Evolutionary conservation across 2,329 filamentous ascomycete species (phyloP), one percentile per base, ranked within the genome.

Genomic region (Aspergillus pseudotamarii): DNA sequence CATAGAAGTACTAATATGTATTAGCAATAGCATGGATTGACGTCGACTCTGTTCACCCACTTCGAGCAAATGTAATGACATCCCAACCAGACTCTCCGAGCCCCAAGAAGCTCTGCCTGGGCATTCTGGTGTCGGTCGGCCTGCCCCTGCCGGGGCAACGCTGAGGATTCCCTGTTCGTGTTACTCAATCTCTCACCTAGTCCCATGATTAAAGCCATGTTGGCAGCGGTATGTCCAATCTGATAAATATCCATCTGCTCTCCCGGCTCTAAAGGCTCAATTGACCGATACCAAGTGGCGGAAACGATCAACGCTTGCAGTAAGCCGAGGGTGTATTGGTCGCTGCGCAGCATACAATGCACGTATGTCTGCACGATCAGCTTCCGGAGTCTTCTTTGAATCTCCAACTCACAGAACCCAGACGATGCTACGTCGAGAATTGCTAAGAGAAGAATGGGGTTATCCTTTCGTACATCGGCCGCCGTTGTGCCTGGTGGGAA

Each of bases 261-360:
- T n/a, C 59, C 59, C 1, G 59, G 59, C 32, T 57, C 21, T 2
- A 61, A 9, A 8, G 59, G 59, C 59, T 57, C 59, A 16, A 57
- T 60, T 30, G 36, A 43, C 14, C 58, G 58, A 55, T 64, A 66
- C 64, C 64, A 66, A 14, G 63, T 51, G 14, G 61, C 55, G n/a
- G 56, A 48, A 16, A 66, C 50, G 5, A 46, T 56, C 21, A 66
- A 50, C 5, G 64, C 64, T 48, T 66, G 64, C 34, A 66, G 23
- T 23, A 66, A 62, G 41, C 63, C 61, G 2, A 66, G 34, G 11
- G 61, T 54, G 19, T 54, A 66, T 30, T 62, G 63, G 28, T 66
- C 61, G 23, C 58, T 62, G 23, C 34, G 28, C 50, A 64, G 28
- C 30, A 64, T 64, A 3, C 58, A 62, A 57, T 54, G 50, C 23